Conservation (phyloP, 495 filamentous ascomycete species). For the Aspergillus cristatus region DNA sequence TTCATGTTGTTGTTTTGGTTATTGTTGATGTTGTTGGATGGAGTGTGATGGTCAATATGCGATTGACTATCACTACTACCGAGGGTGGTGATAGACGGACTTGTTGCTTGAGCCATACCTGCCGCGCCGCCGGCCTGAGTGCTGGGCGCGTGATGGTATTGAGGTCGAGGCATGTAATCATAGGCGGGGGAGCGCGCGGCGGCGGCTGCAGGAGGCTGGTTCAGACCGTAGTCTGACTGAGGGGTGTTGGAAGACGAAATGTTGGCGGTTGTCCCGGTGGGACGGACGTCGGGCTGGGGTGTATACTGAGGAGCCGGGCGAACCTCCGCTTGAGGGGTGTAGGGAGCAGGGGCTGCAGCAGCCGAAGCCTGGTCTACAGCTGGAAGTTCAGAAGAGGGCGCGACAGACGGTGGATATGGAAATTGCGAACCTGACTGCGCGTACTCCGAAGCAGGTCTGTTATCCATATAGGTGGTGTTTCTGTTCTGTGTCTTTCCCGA, state of each 20-base stretch:
- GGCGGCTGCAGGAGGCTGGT: slow-evolving; percentile 43
- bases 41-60: slow-evolving; percentile 45
- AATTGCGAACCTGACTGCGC: slow-evolving; percentile 97
- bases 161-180: slow-evolving; percentile 59
- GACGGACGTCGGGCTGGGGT: slow-evolving; percentile 67
- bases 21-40: slow-evolving; percentile 48
- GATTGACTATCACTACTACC: slow-evolving; percentile 48
- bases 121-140: slow-evolving; percentile 66
- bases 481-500: too few relatives aligned
- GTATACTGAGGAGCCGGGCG: slow-evolving; percentile 44
- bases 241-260: slow-evolving; percentile 69
- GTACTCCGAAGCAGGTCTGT: slow-evolving; percentile 85
- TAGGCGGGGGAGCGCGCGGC: slow-evolving; percentile 74
- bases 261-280: slow-evolving; percentile 35
- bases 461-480: slow-evolving; percentile 52
- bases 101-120: slow-evolving; percentile 96
- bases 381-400: slow-evolving; percentile 68
- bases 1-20: slow-evolving; percentile 64
- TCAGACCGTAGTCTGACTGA: slow-evolving; percentile 78
- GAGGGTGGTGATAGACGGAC: slow-evolving; percentile 82
- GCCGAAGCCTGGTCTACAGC: slow-evolving; percentile 82
- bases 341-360: slow-evolving; percentile 45
- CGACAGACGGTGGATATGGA: slow-evolving; percentile 63
- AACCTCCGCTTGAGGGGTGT: slow-evolving; percentile 39
- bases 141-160: slow-evolving; percentile 62